These are phyloP conservation scores for Gaertneriomyces semiglobifer DNA, from an alignment of 192 early-diverging fungal genomes.

Conservation along the genomic window DNA sequence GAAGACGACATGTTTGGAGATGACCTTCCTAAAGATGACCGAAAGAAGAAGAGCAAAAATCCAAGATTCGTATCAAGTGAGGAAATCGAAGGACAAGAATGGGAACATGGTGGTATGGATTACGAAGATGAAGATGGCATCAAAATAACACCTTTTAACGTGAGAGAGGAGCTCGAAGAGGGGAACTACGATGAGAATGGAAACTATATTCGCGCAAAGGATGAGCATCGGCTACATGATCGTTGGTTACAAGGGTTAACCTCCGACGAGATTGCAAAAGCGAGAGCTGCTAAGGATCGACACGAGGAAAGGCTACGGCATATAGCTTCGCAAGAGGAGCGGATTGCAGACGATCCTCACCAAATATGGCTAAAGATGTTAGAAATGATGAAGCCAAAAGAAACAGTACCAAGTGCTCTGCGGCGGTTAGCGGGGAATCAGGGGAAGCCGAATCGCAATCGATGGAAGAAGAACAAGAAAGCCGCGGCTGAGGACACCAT, in stretches of 20 bases:
- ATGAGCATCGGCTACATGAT: constrained; percentile 53
- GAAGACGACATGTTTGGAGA: constrained; percentile 49
- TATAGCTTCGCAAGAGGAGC: background rate
- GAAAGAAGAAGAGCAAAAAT: constrained; percentile 14
- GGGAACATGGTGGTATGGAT: constrained; percentile 22
- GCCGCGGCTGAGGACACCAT: constrained; percentile 2
- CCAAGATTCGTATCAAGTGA: constrained; percentile 3
- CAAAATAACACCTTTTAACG: constrained; percentile 55
- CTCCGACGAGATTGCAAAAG: constrained; percentile 47
- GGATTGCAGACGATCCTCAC: constrained; percentile 7
- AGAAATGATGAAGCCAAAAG: constrained; percentile 23
- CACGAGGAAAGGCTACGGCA: constrained; percentile 16
- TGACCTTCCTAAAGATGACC: background rate
- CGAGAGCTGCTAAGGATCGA: constrained; percentile 27
- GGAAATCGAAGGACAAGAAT: constrained; percentile 29
- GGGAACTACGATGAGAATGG: constrained; percentile 55
- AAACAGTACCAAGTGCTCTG: constrained; percentile 25
- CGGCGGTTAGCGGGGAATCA: constrained; percentile 34
- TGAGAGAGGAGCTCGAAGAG: constrained; percentile 57
- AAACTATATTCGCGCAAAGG: constrained; percentile 48
- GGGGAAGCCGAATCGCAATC: constrained; percentile 35
- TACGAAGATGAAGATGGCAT: constrained; percentile 26
- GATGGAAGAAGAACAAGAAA: constrained; percentile 39
- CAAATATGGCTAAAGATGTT: constrained; percentile 20
- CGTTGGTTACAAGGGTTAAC: constrained; percentile 53